Evolutionary conservation across 176 grass and related monocot species (phyloP).

Genomic region (bread wheat (Triticum aestivum)): DNA sequence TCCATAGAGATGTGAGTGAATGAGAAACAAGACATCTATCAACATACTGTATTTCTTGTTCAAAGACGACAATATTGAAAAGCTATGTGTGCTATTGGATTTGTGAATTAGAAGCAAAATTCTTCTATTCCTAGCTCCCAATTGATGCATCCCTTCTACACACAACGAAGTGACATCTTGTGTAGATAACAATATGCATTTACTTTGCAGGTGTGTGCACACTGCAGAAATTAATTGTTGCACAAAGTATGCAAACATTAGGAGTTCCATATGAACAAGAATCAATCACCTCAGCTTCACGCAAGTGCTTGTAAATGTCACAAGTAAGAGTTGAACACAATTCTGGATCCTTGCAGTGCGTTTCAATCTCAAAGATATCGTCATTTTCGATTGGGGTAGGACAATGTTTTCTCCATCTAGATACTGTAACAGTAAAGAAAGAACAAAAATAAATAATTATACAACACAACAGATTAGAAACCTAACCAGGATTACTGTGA

Average conservation of each 20-base stretch:
- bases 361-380: slow-evolving; percentile 31
- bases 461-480: background rate
- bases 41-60: background rate
- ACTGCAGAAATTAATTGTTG: too few species aligned
- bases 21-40: background rate
- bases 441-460: slow-evolving; percentile 1
- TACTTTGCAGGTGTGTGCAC: background rate
- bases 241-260: background rate
- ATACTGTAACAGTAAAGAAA: slow-evolving; percentile 39
- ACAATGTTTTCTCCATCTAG: slow-evolving; percentile 36
- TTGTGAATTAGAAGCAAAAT: background rate
- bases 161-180: background rate
- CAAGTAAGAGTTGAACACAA: slow-evolving; percentile 59
- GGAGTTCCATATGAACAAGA: slow-evolving; percentile 4
- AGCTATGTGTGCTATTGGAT: background rate
- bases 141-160: background rate
- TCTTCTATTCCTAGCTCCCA: background rate
- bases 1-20: slow-evolving; percentile 5
- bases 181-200: slow-evolving; percentile 7
- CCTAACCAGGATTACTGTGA: background rate
- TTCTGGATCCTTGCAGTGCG: slow-evolving; percentile 50
- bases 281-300: slow-evolving; percentile 64
- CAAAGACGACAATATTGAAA: background rate
- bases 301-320: slow-evolving; percentile 77
- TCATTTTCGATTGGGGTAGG: slow-evolving; percentile 41